phyloP scores from a whole-genome alignment of 1,139 yeast genomes.

The Magnusiomyces sp. region DNA sequence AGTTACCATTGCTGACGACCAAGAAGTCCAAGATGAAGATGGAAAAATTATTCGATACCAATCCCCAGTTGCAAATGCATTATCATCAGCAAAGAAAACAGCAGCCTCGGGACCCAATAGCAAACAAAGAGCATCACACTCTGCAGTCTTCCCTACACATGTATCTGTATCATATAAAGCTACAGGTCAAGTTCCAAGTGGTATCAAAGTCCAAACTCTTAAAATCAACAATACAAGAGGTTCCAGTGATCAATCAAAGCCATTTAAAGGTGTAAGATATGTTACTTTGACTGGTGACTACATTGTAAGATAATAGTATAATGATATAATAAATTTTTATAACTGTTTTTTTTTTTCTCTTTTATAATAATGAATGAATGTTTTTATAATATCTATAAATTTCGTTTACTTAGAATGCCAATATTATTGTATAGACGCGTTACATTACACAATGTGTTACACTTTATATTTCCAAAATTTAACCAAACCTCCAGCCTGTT shows the following conservation, averaged over 20 bases:
- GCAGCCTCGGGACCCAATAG: not conserved
- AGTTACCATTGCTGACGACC: conserved; percentile 2
- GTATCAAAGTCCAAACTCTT: conserved; percentile 59
- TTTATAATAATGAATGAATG: too few relatives aligned
- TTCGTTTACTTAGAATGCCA: too few relatives aligned
- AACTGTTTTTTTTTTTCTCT: too few relatives aligned
- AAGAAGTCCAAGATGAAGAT: conserved; percentile 5
- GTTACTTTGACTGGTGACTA: conserved; percentile 57
- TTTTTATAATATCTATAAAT: too few relatives aligned
- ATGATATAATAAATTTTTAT: not conserved
- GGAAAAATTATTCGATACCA: not conserved
- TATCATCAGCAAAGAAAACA: conserved; percentile 2
- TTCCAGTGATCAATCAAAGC: conserved; percentile 52
- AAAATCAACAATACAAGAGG: conserved; percentile 54
- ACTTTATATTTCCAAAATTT: too few relatives aligned
- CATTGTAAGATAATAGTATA: conserved; percentile 36
- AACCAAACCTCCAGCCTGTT: too few relatives aligned
- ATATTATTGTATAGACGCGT: too few relatives aligned
- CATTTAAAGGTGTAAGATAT: conserved; percentile 90
- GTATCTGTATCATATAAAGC: conserved; percentile 48
- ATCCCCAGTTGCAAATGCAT: not conserved
- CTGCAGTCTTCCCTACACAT: conserved; percentile 41
- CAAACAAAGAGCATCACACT: not conserved
- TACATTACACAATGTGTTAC: too few relatives aligned
- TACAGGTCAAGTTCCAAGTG: conserved; percentile 71